These are phyloP conservation scores for Tylopilus plumbeoviolaceoides DNA, from an alignment of 768 basidiomycete genomes.

Conservation along the genomic window DNA sequence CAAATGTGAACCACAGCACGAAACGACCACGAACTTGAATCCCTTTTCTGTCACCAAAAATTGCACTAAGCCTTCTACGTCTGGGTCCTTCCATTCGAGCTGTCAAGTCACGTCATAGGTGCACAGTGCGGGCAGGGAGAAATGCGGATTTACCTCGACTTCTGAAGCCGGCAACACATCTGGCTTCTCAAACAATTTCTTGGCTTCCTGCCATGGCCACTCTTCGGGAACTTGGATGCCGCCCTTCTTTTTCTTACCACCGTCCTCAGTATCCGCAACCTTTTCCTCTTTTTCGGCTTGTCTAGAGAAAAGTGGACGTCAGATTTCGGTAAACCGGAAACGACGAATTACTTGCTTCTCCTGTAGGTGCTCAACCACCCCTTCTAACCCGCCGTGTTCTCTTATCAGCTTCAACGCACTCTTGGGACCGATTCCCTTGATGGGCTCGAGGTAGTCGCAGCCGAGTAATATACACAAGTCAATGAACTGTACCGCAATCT, in stretches of 20 bases:
- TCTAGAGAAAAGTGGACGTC: conserved; percentile 14
- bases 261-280: conserved; percentile 38
- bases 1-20: not conserved
- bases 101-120: conserved; percentile 28
- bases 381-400: conserved; percentile 70
- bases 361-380: conserved; percentile 72
- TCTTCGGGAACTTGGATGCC: conserved; percentile 82
- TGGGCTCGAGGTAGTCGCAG: conserved; percentile 99
- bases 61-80: conserved; percentile 88
- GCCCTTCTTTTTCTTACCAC: conserved; percentile 56
- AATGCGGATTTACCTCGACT: conserved; percentile 59
- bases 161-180: conserved; percentile 86
- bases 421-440: conserved; percentile 94
- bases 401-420: conserved; percentile 89
- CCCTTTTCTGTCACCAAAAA: conserved; percentile 95
- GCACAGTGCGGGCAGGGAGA: not conserved
- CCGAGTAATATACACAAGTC: conserved; percentile 96
- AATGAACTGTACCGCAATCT: conserved; percentile 62
- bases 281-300: conserved; percentile 41
- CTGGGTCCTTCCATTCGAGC: conserved; percentile 94
- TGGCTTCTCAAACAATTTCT: conserved; percentile 83
- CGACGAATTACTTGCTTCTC: conserved; percentile 52
- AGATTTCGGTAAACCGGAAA: not conserved
- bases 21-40: conserved; percentile 65
- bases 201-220: conserved; percentile 97